Base-by-base conservation (phyloP, 805 yeast species). In the Yarrowia sp. region DNA sequence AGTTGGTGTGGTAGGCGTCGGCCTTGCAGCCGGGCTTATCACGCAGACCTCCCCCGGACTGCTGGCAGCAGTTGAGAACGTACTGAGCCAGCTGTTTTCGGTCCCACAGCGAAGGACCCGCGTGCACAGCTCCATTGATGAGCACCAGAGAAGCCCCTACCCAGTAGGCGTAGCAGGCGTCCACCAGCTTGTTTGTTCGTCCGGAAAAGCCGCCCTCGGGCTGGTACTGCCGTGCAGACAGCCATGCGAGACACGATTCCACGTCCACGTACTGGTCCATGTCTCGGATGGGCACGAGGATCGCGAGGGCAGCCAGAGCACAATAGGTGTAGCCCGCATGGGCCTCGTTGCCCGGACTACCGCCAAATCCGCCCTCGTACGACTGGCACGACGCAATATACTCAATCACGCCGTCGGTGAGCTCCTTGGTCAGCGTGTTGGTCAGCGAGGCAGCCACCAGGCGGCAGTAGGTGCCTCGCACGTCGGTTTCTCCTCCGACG, bases 251-350 rank as follows among this genome's bases (percentile, higher is more conserved):
- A 24, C 92, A 78, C 1, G 69, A 71, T 0, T 81, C 50, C 2
- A 90, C 68, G 73, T 91, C 79, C 1, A 85, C 76, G 20, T 76
- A 70, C 61, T 79, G 76, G 7, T 68, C 66, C 8, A 76, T 75
- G 17, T 75, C 77, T 39, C 69, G 68, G 1, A 83, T 80, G 34
- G 70, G 79, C 8, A 82, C 81, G 36, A 86, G 74, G 33, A 82
- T 81, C 70, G 82, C 83, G 68, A 86, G 79, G 61, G 86, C 84
- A 53, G 89, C 96, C 52, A 90, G 80, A 0, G 94, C 96, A 79
- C 99, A 95, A 76, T 86, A 95, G 0, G 98, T 86, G 76, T 95
- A 96, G 0, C 99, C 99, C 1, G 98, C 99, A 75, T 95, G 99
- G 0, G 98, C 98, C 77, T 95, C 99, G 69, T 86, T 89, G 6